phyloP scores from a whole-genome alignment of 257 asterid species.

The Solanum sejunctum region DNA sequence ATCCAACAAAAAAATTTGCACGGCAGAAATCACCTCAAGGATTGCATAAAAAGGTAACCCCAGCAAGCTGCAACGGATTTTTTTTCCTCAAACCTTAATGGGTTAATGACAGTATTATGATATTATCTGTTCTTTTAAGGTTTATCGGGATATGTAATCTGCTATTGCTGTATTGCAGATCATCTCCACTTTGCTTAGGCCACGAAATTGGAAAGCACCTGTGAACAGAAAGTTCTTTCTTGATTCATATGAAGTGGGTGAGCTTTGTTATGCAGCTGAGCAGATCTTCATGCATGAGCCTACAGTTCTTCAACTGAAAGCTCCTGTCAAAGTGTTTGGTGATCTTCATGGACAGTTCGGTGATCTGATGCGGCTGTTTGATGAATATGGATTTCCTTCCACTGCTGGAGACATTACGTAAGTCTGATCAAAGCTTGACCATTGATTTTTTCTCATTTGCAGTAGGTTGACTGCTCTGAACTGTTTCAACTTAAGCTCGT shows the following conservation, averaged over 20 bases:
- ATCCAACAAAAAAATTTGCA: conserved; percentile 66
- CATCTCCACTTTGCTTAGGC: conserved; percentile 82
- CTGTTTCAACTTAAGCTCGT: not conserved
- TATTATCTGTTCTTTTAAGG: not conserved
- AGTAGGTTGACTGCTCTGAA: not conserved
- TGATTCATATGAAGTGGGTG: conserved; percentile 96
- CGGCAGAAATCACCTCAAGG: conserved; percentile 97
- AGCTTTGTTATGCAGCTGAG: conserved; percentile 97
- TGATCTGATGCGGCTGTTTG: conserved; percentile 94
- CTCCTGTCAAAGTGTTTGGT: conserved; percentile 95
- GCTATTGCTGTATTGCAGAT: conserved; percentile 36
- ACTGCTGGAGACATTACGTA: conserved; percentile 99
- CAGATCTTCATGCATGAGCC: conserved; percentile 96
- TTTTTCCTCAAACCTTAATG: not conserved
- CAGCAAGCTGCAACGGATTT: not conserved
- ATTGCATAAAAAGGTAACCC: conserved; percentile 86
- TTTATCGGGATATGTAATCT: not conserved
- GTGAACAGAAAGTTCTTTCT: conserved; percentile 78
- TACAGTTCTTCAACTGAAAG: conserved; percentile 95
- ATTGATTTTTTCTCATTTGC: not conserved
- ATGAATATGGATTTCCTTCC: conserved; percentile 99
- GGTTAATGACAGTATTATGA: not conserved
- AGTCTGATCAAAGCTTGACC: conserved; percentile 17
- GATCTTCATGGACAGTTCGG: conserved; percentile 99
- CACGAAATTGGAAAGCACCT: conserved; percentile 97